Conservation (phyloP, 2,329 filamentous ascomycete species). For the Colletotrichum sp. region DNA sequence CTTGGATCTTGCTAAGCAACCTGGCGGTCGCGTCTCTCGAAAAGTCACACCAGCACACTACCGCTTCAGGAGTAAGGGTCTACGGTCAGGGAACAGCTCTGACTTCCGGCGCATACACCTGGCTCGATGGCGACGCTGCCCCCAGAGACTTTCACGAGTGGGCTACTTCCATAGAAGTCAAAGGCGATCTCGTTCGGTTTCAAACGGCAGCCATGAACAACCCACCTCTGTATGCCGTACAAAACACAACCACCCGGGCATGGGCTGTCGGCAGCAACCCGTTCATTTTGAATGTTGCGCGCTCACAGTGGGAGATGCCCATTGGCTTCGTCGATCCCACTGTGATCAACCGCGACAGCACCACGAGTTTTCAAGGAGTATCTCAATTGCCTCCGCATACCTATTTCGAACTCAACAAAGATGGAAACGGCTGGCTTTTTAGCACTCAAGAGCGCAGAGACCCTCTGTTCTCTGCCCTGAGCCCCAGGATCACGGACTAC, state of each 20-base stretch:
- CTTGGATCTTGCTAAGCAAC: not conserved
- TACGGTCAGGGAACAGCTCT: not conserved
- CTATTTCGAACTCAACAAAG: not conserved
- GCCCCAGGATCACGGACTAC: not conserved
- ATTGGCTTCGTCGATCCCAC: not conserved
- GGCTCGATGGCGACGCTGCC: not conserved
- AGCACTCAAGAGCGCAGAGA: not conserved
- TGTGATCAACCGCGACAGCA: not conserved
- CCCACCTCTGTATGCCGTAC: not conserved
- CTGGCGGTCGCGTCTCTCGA: not conserved
- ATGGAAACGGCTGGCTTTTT: not conserved
- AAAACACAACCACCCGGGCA: not conserved
- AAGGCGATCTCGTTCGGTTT: not conserved
- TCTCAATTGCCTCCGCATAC: not conserved
- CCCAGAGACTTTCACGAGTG: not conserved
- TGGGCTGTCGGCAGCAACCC: not conserved
- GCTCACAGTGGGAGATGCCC: not conserved
- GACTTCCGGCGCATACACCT: not conserved
- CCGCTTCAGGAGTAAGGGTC: not conserved
- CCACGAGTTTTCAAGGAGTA: not conserved
- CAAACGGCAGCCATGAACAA: not conserved
- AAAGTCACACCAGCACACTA: not conserved
- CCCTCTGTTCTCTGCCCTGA: not conserved
- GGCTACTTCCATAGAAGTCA: not conserved
- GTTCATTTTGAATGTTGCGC: not conserved